Conservation (phyloP, 768 basidiomycete genomes). For the button mushroom (Agaricus bisporus) region DNA sequence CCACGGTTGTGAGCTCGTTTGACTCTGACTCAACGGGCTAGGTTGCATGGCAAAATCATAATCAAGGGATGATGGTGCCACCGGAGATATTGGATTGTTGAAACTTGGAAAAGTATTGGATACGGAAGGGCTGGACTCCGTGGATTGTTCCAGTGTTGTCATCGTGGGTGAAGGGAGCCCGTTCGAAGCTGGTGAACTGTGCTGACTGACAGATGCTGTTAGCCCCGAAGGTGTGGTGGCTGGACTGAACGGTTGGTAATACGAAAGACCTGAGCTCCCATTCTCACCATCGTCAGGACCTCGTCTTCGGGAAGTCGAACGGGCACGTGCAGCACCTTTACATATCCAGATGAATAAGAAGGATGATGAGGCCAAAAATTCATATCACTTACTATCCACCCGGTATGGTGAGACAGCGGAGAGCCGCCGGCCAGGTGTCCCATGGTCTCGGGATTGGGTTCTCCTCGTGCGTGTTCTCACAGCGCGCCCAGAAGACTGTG, state of each 20-base stretch:
- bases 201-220: conserved; percentile 45
- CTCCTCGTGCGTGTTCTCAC: conserved; percentile 48
- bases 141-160: conserved; percentile 34
- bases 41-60: conserved; percentile 44
- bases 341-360: conserved; percentile 12
- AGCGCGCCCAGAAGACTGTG: conserved; percentile 31
- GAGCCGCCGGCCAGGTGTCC: conserved; percentile 42
- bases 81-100: conserved; percentile 45
- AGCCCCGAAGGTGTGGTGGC: conserved; percentile 22
- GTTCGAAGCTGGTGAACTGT: conserved; percentile 71
- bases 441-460: conserved; percentile 55
- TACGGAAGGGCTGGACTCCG: conserved; percentile 51
- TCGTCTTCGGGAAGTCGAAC: conserved; percentile 71
- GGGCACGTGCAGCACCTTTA: conserved; percentile 55
- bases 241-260: conserved; percentile 54
- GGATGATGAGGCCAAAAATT: background rate
- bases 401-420: conserved; percentile 60
- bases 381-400: conserved; percentile 47
- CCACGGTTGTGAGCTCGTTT: conserved; percentile 39
- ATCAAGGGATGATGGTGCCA: conserved; percentile 48
- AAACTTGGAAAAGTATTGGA: conserved; percentile 39
- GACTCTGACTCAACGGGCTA: conserved; percentile 31
- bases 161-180: conserved; percentile 68
- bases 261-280: conserved; percentile 31
- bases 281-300: conserved; percentile 60